phyloP scores from a whole-genome alignment of 345 rosid species.

The Syzygium oleosum region DNA sequence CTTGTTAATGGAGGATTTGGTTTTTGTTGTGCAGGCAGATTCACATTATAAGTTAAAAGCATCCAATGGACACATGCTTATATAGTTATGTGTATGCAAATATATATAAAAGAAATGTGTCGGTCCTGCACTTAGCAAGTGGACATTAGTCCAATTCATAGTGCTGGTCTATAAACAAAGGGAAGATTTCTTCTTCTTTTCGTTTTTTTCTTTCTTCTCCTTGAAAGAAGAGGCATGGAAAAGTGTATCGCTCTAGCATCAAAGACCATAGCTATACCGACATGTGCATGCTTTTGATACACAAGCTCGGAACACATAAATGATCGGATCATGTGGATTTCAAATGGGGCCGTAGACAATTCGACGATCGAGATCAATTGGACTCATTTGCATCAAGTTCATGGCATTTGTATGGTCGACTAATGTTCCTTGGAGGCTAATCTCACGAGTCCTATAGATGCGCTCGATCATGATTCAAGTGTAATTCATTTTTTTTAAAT shows the following conservation, averaged over 20 bases:
- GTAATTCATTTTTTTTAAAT: not conserved
- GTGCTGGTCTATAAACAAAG: not conserved
- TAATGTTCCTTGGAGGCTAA: not conserved
- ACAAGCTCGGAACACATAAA: not conserved
- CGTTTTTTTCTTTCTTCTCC: not conserved
- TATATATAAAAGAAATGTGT: not conserved
- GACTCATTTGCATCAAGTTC: not conserved
- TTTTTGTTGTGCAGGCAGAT: not conserved
- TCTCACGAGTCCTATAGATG: not conserved
- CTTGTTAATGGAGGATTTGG: not conserved
- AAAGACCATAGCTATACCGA: not conserved
- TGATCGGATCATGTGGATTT: not conserved
- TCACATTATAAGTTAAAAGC: not conserved
- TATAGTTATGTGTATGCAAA: not conserved
- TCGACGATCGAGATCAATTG: not conserved
- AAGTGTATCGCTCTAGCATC: not conserved
- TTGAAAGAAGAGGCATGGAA: not conserved
- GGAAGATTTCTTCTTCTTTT: not conserved
- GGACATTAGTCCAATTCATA: not conserved
- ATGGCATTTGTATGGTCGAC: not conserved
- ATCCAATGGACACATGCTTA: not conserved
- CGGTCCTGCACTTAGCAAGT: not conserved
- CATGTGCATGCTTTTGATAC: not conserved
- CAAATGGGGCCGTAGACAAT: not conserved
- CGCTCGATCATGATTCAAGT: not conserved